These are phyloP conservation scores for Phycomyces blakesleeanus DNA, from an alignment of 192 early-diverging fungal genomes.

Conservation along the genomic window DNA sequence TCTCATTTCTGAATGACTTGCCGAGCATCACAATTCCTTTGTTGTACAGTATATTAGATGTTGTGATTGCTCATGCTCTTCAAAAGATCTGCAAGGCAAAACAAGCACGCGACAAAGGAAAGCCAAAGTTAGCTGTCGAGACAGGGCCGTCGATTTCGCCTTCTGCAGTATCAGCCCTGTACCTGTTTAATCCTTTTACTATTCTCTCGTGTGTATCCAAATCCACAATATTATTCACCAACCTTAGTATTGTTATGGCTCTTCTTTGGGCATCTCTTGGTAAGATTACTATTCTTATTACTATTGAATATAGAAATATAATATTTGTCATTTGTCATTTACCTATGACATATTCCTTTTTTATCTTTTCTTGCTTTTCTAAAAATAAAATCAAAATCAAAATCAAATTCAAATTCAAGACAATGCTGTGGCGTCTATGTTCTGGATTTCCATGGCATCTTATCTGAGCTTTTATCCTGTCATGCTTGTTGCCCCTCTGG, in stretches of 20 bases:
- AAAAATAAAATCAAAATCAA: too few relatives aligned
- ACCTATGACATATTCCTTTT: too few relatives aligned
- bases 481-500: constrained; percentile 67
- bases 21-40: constrained; percentile 49
- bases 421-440: constrained; percentile 49
- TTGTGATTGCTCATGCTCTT: constrained; percentile 56
- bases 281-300: constrained; percentile 3
- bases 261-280: constrained; percentile 64
- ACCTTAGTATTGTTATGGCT: constrained; percentile 69
- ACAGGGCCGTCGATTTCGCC: constrained; percentile 8
- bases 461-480: constrained; percentile 88
- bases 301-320: too few relatives aligned
- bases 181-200: constrained; percentile 84
- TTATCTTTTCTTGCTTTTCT: too few relatives aligned
- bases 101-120: constrained; percentile 12
- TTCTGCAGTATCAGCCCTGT: constrained; percentile 33
- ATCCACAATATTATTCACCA: constrained; percentile 74
- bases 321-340: too few relatives aligned
- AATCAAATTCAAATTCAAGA: constrained; percentile 33
- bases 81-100: constrained; percentile 52
- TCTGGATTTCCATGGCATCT: constrained; percentile 73
- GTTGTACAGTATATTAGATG: constrained; percentile 64
- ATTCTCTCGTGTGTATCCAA: constrained; percentile 69
- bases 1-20: constrained; percentile 54
- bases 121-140: constrained; percentile 31